Conservation (phyloP, 305 asterid genomes). For the Caryopteris hybrid region DNA sequence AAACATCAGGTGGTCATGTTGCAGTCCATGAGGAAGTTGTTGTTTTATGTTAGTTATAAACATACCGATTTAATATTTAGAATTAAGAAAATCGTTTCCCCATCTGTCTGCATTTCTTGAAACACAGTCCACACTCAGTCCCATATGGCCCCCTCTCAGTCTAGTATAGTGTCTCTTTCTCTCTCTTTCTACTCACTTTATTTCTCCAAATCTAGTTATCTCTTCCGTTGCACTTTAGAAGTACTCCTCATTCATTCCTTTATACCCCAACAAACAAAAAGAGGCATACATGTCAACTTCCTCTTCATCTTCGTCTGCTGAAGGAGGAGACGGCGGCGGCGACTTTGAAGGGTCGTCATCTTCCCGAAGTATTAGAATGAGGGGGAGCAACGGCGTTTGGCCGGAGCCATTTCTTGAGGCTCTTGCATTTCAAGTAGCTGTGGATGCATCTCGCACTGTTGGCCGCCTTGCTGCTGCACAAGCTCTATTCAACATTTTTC, state of each 20-base stretch:
- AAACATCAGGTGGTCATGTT: too few species aligned
- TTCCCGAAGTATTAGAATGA: conserved; percentile 40
- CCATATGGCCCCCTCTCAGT: conserved; percentile 13
- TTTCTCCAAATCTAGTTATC: conserved; percentile 21
- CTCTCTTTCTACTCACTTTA: background rate
- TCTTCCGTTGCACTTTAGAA: conserved; percentile 5
- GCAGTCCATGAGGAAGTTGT: too few species aligned
- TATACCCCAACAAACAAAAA: background rate
- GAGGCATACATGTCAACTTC: conserved; percentile 29
- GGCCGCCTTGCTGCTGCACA: conserved; percentile 54
- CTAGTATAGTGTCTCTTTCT: conserved; percentile 11
- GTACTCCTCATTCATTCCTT: background rate
- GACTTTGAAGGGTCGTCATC: conserved; percentile 32
- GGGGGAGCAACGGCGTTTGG: conserved; percentile 39
- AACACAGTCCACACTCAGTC: background rate
- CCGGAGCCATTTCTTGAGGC: conserved; percentile 54
- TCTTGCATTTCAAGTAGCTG: conserved; percentile 33
- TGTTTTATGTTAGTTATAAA: too few species aligned
- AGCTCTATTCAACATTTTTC: conserved; percentile 37
- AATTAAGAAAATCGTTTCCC: background rate
- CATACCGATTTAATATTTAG: too few species aligned
- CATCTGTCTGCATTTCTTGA: conserved; percentile 8
- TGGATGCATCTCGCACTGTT: conserved; percentile 29
- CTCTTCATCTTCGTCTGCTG: conserved; percentile 26
- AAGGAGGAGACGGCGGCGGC: conserved; percentile 16